Conservation (phyloP, 352 stramenopile genomes). For the Halophytophthora batemanensis region DNA sequence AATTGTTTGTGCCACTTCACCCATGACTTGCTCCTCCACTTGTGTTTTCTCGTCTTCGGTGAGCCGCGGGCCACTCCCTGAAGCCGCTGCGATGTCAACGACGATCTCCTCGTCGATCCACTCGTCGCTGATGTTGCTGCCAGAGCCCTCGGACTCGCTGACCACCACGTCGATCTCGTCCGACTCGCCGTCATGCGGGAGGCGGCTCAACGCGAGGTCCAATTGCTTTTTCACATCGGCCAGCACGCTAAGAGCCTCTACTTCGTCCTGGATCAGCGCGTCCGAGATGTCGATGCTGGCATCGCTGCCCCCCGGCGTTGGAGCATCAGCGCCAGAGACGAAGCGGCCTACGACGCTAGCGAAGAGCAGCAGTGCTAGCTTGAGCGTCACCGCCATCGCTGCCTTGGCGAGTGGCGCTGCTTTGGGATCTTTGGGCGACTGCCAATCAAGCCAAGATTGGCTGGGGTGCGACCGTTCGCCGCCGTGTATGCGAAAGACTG, state of each 20-base stretch:
- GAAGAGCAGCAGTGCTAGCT: too few relatives aligned
- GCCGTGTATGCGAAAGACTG: too few relatives aligned
- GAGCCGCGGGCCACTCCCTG: neutral
- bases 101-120: constrained; percentile 17
- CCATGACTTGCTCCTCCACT: neutral
- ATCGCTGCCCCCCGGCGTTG: neutral
- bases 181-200: constrained; percentile 8
- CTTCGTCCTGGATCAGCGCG: constrained; percentile 13
- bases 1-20: neutral
- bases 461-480: too few relatives aligned
- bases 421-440: too few relatives aligned
- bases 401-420: too few relatives aligned
- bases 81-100: constrained; percentile 7
- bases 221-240: constrained; percentile 16
- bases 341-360: too few relatives aligned
- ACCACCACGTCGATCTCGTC: constrained; percentile 17
- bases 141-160: neutral
- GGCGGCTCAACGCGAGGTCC: neutral
- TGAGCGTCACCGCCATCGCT: too few relatives aligned
- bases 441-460: too few relatives aligned
- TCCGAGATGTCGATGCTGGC: constrained; percentile 11
- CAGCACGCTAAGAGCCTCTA: constrained; percentile 14
- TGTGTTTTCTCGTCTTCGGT: neutral
- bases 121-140: neutral
- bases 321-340: too few relatives aligned